Base-by-base conservation (phyloP, 768 basidiomycete genomes). In the Tylopilus felleus region DNA sequence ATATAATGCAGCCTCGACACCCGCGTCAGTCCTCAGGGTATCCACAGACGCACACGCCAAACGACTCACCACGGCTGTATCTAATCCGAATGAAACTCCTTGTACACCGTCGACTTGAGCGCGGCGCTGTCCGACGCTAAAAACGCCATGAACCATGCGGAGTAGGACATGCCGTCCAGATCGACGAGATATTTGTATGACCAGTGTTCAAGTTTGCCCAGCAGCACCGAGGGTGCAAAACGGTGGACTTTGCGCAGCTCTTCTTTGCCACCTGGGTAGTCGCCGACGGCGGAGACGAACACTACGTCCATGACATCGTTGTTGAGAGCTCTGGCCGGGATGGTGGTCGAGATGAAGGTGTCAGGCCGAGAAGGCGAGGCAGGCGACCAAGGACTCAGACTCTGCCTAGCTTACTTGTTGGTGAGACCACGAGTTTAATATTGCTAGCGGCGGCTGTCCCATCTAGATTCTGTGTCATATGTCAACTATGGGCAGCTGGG, bases 91-190 rank as follows among this genome's bases (percentile, higher is more conserved):
- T 86, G 95, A 72, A 83, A 98, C 67, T 98, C 96, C 33, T 86
- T 82, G 67, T 96, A 96, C 3, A 98, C 85, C 1, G 93, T 95
- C 19, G 88, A 79, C 73, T 98, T 98, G 55, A 98, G 71, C 12
- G 93, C 90, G 3, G 85, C 90, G 57, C 91, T 92, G 68, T 95
- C 93, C 49, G 88, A 93, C 40, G 86, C 87, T 62, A 93, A 71
- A 65, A 92, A 84, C 1, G 86, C 80, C 79, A 93, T 84, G 69
- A 97, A 94, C 13, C 93, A 79, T 3, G 87, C 95, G 25, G 88
- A 93, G 70, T 98, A 98, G n/a, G 90, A 87, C 90, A 94, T 95
- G 16, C 96, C 95, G 64, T 97, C 95, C 52, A 98, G 71, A 70
- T 98, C 95, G 57, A 94, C 72, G 31, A 96, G 77, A 65, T 95